Conservation (phyloP, 1,284 basidiomycete species). For the Irpex sp. region DNA sequence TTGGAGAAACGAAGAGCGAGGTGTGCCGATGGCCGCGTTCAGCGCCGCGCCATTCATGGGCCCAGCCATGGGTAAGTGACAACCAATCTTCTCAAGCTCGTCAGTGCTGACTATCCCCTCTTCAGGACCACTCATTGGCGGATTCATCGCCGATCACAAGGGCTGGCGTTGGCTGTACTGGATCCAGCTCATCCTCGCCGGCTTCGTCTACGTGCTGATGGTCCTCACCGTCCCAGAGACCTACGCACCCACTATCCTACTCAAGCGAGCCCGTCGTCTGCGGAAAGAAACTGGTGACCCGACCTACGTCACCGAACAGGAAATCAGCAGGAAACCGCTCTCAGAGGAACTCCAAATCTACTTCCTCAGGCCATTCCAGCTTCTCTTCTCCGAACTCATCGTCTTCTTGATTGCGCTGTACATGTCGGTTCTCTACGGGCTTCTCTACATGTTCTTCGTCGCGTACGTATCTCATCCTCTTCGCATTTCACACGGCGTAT, state of each 20-base stretch:
- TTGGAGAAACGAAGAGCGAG: constrained; percentile 31
- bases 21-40: constrained; percentile 37
- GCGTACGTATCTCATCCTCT: constrained; percentile 1
- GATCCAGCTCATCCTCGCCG: constrained; percentile 20
- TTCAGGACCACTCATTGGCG: constrained; percentile 20
- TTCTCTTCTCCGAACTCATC: constrained; percentile 45
- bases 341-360: constrained; percentile 7
- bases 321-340: constrained; percentile 21
- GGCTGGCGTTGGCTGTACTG: constrained; percentile 68
- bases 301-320: constrained; percentile 36
- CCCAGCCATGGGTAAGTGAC: constrained; percentile 28
- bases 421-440: constrained; percentile 38
- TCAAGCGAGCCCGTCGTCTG: constrained; percentile 35
- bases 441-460: constrained; percentile 19
- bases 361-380: constrained; percentile 21
- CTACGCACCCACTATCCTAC: constrained; percentile 47
- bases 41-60: constrained; percentile 42
- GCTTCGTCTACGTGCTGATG: constrained; percentile 10
- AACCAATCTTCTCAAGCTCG: too few relatives aligned
- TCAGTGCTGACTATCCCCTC: not conserved
- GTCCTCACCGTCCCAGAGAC: constrained; percentile 24
- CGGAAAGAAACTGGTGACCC: constrained; percentile 32
- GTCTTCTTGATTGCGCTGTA: constrained; percentile 43
- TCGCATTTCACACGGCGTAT: not conserved
- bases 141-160: constrained; percentile 36